Evolutionary conservation across 352 stramenopile species (phyloP), one percentile per base, ranked within the genome.

Genomic region (Phytophthora podocarpi): DNA sequence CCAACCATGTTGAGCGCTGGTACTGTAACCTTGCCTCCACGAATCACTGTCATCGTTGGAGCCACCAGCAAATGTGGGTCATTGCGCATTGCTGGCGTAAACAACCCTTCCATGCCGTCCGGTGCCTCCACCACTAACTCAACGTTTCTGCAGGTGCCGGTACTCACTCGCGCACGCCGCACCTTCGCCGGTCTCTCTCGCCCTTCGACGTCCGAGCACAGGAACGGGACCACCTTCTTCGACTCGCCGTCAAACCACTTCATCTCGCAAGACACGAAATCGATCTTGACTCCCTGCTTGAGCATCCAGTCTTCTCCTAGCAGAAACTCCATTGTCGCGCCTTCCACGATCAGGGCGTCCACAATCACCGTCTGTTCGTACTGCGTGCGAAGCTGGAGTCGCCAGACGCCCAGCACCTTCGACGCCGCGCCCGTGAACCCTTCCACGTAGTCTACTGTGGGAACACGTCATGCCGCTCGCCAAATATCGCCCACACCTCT

Each of bases 281-380:
- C 53, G 5, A 61, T 54, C 53, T 48, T 54, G 5, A 54, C 41
- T 1, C 42, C 53, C 1, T 36, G 20, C 0, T 23, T 0, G 0
- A 35, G 12, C 53, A 61, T 54, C 53, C 53, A 61, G 5, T 54
- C 41, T 26, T 52, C 41, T 2, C 41, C 37, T 0, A 59, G 23
- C 18, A 59, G 5, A 4, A 59, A 49, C 3, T 42, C 50, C 3
- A 7, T 5, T 1, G 41, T 10, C 0, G 4, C 41, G 3, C 53
- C 9, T 0, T 54, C 42, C 4, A 61, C 32, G 3, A 48, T 10
- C 3, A 54, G 5, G 1, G 41, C 23, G 3, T 61, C 23, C 5
- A 54, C 53, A 4, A 11, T 8, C 31, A 61, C 53, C 0, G 16
- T 1, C 12, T 61, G 53, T 2, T n/a, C 15, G 41, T 61, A 54